phyloP scores from a whole-genome alignment of 2,329 filamentous ascomycete genomes.

The Epichloe gansuensis region DNA sequence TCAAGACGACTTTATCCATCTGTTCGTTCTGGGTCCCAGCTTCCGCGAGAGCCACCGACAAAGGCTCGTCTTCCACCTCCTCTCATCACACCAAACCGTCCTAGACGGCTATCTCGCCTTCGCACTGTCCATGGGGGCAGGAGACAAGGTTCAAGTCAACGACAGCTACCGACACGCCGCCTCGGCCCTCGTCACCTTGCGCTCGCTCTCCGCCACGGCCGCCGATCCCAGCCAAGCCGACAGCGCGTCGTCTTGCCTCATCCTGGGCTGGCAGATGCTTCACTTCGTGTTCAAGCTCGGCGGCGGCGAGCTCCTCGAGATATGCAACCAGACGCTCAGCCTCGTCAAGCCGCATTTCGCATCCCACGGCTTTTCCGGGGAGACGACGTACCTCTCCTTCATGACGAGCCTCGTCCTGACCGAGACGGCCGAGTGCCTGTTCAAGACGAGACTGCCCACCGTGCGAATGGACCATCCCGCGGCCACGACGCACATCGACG shows the following conservation, averaged over 20 bases:
- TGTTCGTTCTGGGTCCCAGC: constrained; percentile 11
- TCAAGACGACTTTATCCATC: constrained; percentile 7
- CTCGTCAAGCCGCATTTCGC: constrained; percentile 9
- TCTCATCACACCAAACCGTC: constrained; percentile 4
- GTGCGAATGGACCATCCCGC: constrained; percentile 10
- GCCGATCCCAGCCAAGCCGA: background rate
- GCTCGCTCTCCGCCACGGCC: constrained; percentile 5
- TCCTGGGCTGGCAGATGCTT: constrained; percentile 10
- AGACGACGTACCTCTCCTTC: constrained; percentile 7
- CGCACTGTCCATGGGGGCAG: constrained; percentile 6
- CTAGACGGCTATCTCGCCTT: constrained; percentile 10
- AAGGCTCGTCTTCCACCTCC: constrained; percentile 9
- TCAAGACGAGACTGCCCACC: constrained; percentile 11
- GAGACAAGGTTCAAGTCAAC: constrained; percentile 1
- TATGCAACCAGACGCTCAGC: constrained; percentile 11
- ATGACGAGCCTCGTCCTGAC: constrained; percentile 10
- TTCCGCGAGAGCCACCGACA: constrained; percentile 10
- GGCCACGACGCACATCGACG: constrained; percentile 10
- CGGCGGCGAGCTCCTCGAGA: constrained; percentile 5
- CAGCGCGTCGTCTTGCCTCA: constrained; percentile 9
- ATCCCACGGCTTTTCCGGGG: constrained; percentile 2
- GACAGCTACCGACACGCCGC: constrained; percentile 10
- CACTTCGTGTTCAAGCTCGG: constrained; percentile 10
- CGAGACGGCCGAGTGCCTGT: constrained; percentile 14
- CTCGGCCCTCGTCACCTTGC: constrained; percentile 8